Percentiles rank a stretch among this genome's conserved stretches.
Evolutionary conservation across 2,329 filamentous ascomycete species (phyloP).

Genomic region (Beauveria pseudobassiana): DNA sequence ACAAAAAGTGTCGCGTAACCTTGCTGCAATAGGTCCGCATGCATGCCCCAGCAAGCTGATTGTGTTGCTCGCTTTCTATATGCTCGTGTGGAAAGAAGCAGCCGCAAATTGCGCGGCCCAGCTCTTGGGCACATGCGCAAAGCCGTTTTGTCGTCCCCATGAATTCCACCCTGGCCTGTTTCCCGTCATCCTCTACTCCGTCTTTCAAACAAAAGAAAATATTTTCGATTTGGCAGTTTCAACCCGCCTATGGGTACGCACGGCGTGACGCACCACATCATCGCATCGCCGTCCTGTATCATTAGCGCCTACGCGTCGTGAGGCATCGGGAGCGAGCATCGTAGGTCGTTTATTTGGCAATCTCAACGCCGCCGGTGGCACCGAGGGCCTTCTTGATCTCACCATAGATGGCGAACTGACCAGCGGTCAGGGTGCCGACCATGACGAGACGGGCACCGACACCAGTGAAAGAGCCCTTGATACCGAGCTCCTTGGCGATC

Average conservation of each 20-base stretch:
- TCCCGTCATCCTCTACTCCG: constrained; percentile 2
- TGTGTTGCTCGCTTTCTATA: neutral
- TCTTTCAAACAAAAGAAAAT: constrained; percentile 12
- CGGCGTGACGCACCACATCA: neutral
- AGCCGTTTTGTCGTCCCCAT: neutral
- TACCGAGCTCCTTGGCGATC: constrained; percentile 78
- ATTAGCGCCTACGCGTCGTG: neutral
- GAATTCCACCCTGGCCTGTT: constrained; percentile 8
- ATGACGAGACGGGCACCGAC: constrained; percentile 62
- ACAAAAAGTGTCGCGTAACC: neutral
- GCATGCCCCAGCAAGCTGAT: constrained; percentile 1
- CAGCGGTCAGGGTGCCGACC: constrained; percentile 66
- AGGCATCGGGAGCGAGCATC: neutral
- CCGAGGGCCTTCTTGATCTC: constrained; percentile 62
- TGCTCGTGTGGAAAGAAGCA: constrained; percentile 2
- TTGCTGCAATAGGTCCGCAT: neutral
- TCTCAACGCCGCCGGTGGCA: constrained; percentile 70
- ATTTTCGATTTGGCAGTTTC: constrained; percentile 7
- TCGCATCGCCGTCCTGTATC: neutral
- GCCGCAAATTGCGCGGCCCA: neutral
- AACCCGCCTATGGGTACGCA: neutral
- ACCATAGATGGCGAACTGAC: constrained; percentile 87
- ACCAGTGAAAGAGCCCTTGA: constrained; percentile 71
- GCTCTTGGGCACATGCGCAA: constrained; percentile 7
- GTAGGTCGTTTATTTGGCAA: constrained; percentile 37